Percentiles rank a stretch among this genome's conserved stretches.
These are phyloP conservation scores for Hyaloscypha bicolor DNA, from an alignment of 495 filamentous ascomycete genomes.

Conservation along the genomic window DNA sequence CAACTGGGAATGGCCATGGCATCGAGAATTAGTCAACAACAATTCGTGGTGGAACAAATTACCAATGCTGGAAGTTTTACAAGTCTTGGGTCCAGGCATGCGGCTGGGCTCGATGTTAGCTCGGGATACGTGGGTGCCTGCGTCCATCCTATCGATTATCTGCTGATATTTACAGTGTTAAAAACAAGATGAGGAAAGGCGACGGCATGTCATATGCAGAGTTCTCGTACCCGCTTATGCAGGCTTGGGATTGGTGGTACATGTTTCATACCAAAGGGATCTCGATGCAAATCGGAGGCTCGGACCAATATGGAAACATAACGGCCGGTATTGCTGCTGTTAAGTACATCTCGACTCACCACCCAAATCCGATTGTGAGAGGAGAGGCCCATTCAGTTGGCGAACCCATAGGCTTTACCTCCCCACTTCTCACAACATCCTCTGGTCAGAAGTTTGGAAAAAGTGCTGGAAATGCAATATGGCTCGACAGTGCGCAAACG, in stretches of 20 bases:
- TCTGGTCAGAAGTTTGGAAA: slow-evolving; percentile 94
- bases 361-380: slow-evolving; percentile 38
- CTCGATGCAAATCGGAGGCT: slow-evolving; percentile 88
- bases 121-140: slow-evolving; percentile 76
- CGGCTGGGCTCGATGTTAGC: slow-evolving; percentile 84
- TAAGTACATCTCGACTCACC: slow-evolving; percentile 65
- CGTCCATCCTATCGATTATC: not conserved
- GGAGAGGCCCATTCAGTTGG: slow-evolving; percentile 33
- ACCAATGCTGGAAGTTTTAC: slow-evolving; percentile 71
- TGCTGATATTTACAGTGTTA: slow-evolving; percentile 60
- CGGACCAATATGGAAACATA: slow-evolving; percentile 97
- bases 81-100: slow-evolving; percentile 68
- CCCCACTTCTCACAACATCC: slow-evolving; percentile 83
- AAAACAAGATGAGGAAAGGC: slow-evolving; percentile 73
- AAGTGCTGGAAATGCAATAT: slow-evolving; percentile 90
- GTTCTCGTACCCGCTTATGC: slow-evolving; percentile 89
- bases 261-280: slow-evolving; percentile 65
- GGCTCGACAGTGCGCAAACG: slow-evolving; percentile 84
- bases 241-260: slow-evolving; percentile 96
- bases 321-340: slow-evolving; percentile 85
- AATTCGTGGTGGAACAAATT: slow-evolving; percentile 74
- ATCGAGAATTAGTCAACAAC: slow-evolving; percentile 72
- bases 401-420: slow-evolving; percentile 79
- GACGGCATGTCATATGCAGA: slow-evolving; percentile 94
- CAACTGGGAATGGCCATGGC: slow-evolving; percentile 60